Base-by-base conservation (phyloP, 2,329 filamentous ascomycete species). In the Rutstroemia sp. region DNA sequence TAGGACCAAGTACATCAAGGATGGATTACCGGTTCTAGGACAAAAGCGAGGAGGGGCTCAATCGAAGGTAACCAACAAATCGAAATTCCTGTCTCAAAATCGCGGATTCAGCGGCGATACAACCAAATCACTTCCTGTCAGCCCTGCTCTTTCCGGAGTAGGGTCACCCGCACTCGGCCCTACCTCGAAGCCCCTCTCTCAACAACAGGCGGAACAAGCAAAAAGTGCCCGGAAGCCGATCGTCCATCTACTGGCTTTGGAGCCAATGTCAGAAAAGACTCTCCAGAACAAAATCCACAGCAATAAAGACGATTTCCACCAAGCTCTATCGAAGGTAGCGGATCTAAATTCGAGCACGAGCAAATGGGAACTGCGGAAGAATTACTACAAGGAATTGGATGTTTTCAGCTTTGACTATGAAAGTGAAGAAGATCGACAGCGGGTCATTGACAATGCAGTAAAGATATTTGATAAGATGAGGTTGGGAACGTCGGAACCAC, bases 321-420 rank as follows among this genome's bases (percentile, higher is more conserved):
- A 72, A 3, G 77, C 77, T 0, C 69, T 86, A 10, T 73, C 78
- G 47, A 86, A 84, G 69, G 80, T 83, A 21, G 82, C 80, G 30
- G 77, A 80, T 57, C 75, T 76, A 54, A 74, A 78, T 57, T 60
- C 73, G 4, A 5, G 14, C 21, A 71, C 71, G 4, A 75, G 79
- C 58, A 81, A 75, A 61, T 86, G 79, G 76, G 70, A 73, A 36
- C 69, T 86, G 62, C 76, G 78, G 59, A 82, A 80, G 69, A 71
- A 74, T 23, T 80, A 76, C 60, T 86, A 78, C 77, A 84, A 78
- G 68, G 83, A 86, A 61, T 74, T 86, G 14, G 82, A 86, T 61
- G 79, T 84, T 21, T 86, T 79, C 76, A 78, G 76, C 57, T 84
- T 83, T 67, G 72, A 78, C 27, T 86, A 86, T 64, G 72, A 73